Percentiles rank a stretch among this genome's conserved stretches.
phyloP scores from a whole-genome alignment of 108 stramenopile genomes.

The Stephanodiscus triporus region DNA sequence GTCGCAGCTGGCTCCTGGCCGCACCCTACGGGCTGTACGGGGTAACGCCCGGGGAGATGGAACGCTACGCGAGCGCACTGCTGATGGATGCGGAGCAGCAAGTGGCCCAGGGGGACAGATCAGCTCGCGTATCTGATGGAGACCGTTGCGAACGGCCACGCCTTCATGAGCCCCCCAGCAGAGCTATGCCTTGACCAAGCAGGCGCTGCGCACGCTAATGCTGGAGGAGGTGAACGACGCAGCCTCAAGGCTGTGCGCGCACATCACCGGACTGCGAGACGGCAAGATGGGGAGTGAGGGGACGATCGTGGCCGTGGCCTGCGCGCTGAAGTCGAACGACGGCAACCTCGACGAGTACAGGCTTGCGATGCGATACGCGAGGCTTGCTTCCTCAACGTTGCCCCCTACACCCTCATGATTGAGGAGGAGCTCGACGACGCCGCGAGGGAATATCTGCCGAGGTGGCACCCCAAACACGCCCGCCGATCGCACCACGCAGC shows the following conservation, averaged over 20 bases:
- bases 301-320: conserved; percentile 78
- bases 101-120: conserved; percentile 94
- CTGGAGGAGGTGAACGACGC: conserved; percentile 95
- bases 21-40: conserved; percentile 86
- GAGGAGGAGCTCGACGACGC: conserved; percentile 70
- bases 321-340: conserved; percentile 75
- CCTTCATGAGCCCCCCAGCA: conserved; percentile 97
- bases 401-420: conserved; percentile 79
- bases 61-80: conserved; percentile 89
- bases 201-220: conserved; percentile 86
- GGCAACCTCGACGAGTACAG: conserved; percentile 67
- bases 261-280: conserved; percentile 83
- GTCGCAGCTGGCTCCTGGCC: conserved; percentile 63
- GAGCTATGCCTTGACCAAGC: conserved; percentile 84
- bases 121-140: conserved; percentile 96
- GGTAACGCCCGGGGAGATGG: conserved; percentile 92
- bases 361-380: conserved; percentile 77
- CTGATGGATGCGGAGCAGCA: conserved; percentile 94
- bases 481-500: conserved; percentile 80
- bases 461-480: conserved; percentile 90
- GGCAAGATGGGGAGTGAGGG: conserved; percentile 47
- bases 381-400: conserved; percentile 79
- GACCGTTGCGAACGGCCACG: conserved; percentile 95
- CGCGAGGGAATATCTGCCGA: conserved; percentile 65
- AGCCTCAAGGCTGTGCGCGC: conserved; percentile 91